Percentiles rank a stretch among this genome's conserved stretches.
Evolutionary conservation across 768 basidiomycete genomes (phyloP).

Genomic region (Suillus weaverae): DNA sequence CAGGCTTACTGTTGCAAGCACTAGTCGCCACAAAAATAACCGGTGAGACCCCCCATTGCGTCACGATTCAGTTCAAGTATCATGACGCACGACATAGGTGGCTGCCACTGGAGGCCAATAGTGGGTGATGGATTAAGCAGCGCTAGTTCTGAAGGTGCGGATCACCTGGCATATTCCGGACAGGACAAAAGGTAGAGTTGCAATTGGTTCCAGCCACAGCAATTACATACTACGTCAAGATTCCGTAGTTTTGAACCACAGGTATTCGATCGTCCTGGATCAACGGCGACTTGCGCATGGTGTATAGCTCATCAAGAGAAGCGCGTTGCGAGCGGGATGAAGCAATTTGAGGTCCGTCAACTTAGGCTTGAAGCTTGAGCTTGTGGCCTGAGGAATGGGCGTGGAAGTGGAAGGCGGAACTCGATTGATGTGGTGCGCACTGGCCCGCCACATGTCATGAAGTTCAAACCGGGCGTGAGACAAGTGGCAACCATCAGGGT

Average conservation of each 20-base stretch:
- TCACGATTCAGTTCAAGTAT: neutral
- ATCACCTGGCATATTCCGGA: neutral
- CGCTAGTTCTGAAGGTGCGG: neutral
- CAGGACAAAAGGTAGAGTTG: neutral
- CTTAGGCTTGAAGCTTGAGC: neutral
- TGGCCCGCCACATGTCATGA: neutral
- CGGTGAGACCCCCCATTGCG: neutral
- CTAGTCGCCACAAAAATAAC: neutral
- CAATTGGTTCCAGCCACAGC: neutral
- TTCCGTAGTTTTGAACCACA: neutral
- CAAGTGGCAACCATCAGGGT: conserved; percentile 31
- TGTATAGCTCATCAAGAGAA: neutral
- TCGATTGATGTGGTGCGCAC: neutral
- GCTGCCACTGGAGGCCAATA: neutral
- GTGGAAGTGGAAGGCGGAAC: neutral
- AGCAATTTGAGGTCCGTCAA: neutral
- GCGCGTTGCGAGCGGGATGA: neutral
- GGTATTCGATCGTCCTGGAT: neutral
- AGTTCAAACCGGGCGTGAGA: conserved; percentile 6
- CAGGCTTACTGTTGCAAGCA: neutral
- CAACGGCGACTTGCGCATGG: neutral
- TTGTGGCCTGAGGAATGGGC: neutral
- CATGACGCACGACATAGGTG: neutral
- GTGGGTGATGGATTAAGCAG: neutral
- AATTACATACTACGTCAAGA: neutral